A percentile compares a stretch with the other conserved stretches of the same genome.
Evolutionary conservation across 768 basidiomycete species (phyloP).

Genomic region (Mycena polygramma): DNA sequence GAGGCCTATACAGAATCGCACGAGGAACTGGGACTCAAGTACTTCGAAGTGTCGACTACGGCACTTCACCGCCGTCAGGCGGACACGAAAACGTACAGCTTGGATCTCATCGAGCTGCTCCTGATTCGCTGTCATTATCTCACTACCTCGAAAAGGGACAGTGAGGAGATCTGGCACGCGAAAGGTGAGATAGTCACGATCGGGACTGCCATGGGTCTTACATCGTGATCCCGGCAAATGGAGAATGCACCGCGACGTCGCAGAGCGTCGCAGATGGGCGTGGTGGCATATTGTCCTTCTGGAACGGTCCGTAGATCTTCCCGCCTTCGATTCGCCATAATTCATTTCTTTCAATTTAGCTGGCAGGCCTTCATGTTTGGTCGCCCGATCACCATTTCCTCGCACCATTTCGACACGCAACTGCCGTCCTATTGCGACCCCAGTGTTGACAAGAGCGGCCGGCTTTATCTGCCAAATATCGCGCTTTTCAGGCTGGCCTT

Average conservation of each 20-base stretch:
- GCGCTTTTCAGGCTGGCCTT: conserved; percentile 83
- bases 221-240: conserved; percentile 90
- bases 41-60: conserved; percentile 76
- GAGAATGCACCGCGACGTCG: conserved; percentile 75
- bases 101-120: conserved; percentile 83
- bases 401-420: conserved; percentile 88
- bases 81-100: conserved; percentile 70
- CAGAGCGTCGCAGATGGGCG: conserved; percentile 87
- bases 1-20: conserved; percentile 63
- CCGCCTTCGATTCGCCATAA: conserved; percentile 23
- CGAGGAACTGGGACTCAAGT: conserved; percentile 74
- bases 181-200: conserved; percentile 81
- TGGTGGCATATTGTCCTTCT: conserved; percentile 92
- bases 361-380: conserved; percentile 94
- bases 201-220: conserved; percentile 84
- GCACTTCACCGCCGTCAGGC: conserved; percentile 73
- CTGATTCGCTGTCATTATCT: conserved; percentile 81
- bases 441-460: conserved; percentile 70
- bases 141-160: conserved; percentile 78
- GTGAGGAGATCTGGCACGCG: conserved; percentile 85
- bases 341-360: conserved; percentile 50
- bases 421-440: conserved; percentile 79
- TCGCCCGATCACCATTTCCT: conserved; percentile 78
- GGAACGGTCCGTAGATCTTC: conserved; percentile 68
- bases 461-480: conserved; percentile 80